phyloP scores from a whole-genome alignment of 805 yeast species.

The Pichia occidentalis region DNA sequence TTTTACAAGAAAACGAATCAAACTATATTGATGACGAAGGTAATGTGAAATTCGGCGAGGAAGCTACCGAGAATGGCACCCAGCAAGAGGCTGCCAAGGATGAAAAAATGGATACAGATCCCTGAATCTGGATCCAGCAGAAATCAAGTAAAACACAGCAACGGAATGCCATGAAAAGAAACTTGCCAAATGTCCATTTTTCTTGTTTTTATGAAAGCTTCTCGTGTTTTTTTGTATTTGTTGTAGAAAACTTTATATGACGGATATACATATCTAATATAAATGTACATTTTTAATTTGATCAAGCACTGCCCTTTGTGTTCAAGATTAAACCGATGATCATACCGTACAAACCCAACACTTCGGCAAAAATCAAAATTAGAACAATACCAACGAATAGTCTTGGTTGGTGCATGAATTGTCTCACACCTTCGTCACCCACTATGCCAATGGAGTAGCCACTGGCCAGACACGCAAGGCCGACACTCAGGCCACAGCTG shows the following conservation, averaged over 20 bases:
- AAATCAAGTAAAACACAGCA: too few relatives aligned
- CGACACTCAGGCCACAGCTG: slow-evolving; percentile 93
- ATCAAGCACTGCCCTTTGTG: slow-evolving; percentile 70
- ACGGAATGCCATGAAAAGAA: too few relatives aligned
- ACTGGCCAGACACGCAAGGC: slow-evolving; percentile 91
- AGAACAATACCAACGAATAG: slow-evolving; percentile 95
- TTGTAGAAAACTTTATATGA: too few relatives aligned
- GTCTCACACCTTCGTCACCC: slow-evolving; percentile 99
- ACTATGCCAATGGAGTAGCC: slow-evolving; percentile 99
- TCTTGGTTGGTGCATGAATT: slow-evolving; percentile 96
- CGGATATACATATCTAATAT: background rate
- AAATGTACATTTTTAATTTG: background rate
- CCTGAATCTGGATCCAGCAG: background rate
- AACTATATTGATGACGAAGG: slow-evolving; percentile 80
- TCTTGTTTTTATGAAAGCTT: too few relatives aligned
- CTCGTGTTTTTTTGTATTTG: too few relatives aligned
- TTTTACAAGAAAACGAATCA: slow-evolving; percentile 42
- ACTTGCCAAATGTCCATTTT: too few relatives aligned
- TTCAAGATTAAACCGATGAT: slow-evolving; percentile 88
- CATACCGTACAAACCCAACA: slow-evolving; percentile 92
- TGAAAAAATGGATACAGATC: slow-evolving; percentile 32
- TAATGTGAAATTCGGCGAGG: slow-evolving; percentile 42
- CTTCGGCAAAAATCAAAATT: slow-evolving; percentile 97
- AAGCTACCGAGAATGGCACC: too few relatives aligned
- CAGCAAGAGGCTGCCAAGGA: slow-evolving; percentile 33